Evolutionary conservation across 1,284 basidiomycete species (phyloP).

Genomic region (Mixia osmundae): DNA sequence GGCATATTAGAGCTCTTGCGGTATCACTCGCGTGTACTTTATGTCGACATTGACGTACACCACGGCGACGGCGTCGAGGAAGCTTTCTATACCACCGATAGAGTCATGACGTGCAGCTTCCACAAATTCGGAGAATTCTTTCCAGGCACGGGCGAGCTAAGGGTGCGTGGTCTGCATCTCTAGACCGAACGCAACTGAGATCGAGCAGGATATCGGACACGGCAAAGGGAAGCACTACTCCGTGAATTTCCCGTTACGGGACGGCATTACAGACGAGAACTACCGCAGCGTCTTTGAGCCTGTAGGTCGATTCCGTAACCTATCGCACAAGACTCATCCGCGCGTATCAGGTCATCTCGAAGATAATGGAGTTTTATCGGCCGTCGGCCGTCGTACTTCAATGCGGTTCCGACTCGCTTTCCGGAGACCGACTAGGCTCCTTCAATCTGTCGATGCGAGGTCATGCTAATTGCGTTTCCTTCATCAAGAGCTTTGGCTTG

Average conservation of each 20-base stretch:
- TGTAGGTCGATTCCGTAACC: constrained; percentile 28
- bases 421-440: constrained; percentile 87
- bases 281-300: constrained; percentile 93
- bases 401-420: constrained; percentile 93
- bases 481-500: constrained; percentile 87
- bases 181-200: not conserved
- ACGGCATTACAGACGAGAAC: constrained; percentile 86
- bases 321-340: not conserved
- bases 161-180: constrained; percentile 30
- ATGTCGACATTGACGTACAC: constrained; percentile 97
- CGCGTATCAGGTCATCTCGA: constrained; percentile 50
- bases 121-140: constrained; percentile 99
- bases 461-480: constrained; percentile 90
- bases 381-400: constrained; percentile 92
- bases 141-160: constrained; percentile 87
- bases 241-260: constrained; percentile 81
- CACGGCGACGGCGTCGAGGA: constrained; percentile 99
- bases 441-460: constrained; percentile 95
- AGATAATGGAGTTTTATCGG: constrained; percentile 89
- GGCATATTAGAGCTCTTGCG: constrained; percentile 83
- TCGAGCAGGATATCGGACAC: constrained; percentile 59
- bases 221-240: constrained; percentile 82
- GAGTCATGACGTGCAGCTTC: constrained; percentile 96
- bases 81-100: constrained; percentile 95
- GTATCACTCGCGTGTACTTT: constrained; percentile 87